These are phyloP conservation scores for Claviceps sorghi DNA, from an alignment of 2,329 filamentous ascomycete species.

Conservation along the genomic window DNA sequence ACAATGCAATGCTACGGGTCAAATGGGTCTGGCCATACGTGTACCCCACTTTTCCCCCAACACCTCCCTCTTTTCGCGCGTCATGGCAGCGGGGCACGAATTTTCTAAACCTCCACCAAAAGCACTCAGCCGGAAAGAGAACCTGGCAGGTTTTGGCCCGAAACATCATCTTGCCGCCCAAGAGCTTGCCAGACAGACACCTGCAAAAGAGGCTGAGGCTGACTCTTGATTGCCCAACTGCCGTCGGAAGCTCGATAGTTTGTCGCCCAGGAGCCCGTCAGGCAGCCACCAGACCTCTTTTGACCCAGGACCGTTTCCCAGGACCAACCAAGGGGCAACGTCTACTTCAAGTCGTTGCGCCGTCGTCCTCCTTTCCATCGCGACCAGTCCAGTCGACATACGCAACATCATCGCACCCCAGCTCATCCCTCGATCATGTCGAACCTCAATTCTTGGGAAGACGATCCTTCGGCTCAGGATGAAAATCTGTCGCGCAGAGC, in stretches of 20 bases:
- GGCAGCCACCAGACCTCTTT: not conserved
- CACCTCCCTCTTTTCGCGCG: conserved; percentile 12
- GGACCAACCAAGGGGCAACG: conserved; percentile 2
- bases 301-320: not conserved
- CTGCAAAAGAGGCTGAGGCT: not conserved
- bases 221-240: not conserved
- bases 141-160: not conserved
- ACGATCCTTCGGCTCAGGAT: conserved; percentile 65
- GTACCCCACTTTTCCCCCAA: too few relatives aligned
- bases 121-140: conserved; percentile 6
- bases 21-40: too few relatives aligned
- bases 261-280: not conserved
- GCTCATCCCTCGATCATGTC: conserved; percentile 45
- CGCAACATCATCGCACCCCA: not conserved
- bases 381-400: not conserved
- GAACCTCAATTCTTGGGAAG: conserved; percentile 89
- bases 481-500: conserved; percentile 65
- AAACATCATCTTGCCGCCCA: conserved; percentile 2
- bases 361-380: not conserved
- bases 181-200: not conserved
- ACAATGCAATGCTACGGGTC: too few relatives aligned
- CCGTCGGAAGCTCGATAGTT: not conserved
- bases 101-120: conserved; percentile 22
- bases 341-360: not conserved
- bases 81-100: conserved; percentile 27